Percentiles rank a stretch among this genome's conserved stretches.
These are phyloP conservation scores for Pythium brachiatum DNA, from an alignment of 352 stramenopile genomes.

Conservation along the genomic window DNA sequence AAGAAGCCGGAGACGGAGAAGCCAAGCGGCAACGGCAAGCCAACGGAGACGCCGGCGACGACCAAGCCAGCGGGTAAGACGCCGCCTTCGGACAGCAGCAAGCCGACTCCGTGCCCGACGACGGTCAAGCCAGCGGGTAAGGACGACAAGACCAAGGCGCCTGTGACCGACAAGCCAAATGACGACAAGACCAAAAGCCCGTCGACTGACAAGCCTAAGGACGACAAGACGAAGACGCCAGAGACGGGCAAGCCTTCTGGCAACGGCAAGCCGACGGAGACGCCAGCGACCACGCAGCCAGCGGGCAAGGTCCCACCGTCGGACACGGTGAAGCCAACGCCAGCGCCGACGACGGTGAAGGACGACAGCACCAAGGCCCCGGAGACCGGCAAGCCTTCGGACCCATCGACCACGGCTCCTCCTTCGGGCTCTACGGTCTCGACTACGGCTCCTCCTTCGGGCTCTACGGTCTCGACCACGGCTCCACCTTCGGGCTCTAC, in stretches of 20 bases:
- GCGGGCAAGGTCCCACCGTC: constrained; percentile 2
- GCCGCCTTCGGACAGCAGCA: constrained; percentile 3
- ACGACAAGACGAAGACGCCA: background rate
- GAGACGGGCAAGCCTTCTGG: background rate
- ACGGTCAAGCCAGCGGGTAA: background rate
- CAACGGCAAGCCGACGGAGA: background rate
- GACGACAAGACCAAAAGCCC: too few species aligned
- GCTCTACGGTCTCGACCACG: background rate
- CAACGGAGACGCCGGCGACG: background rate
- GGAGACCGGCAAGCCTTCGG: background rate
- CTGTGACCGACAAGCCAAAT: background rate
- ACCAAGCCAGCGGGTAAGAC: background rate
- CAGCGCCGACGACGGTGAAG: background rate
- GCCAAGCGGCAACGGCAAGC: background rate
- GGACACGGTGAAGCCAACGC: constrained; percentile 9
- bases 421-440: background rate
- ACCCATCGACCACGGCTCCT: background rate
- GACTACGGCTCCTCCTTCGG: too few species aligned
- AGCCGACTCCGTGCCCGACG: constrained; percentile 8
- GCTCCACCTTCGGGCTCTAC: background rate
- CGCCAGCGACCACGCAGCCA: background rate
- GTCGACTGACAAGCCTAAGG: constrained; percentile 1
- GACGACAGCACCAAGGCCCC: background rate
- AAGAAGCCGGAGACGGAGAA: background rate
- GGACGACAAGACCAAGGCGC: background rate